Conservation (phyloP, 257 asterid species). For the Plantago elongata region DNA sequence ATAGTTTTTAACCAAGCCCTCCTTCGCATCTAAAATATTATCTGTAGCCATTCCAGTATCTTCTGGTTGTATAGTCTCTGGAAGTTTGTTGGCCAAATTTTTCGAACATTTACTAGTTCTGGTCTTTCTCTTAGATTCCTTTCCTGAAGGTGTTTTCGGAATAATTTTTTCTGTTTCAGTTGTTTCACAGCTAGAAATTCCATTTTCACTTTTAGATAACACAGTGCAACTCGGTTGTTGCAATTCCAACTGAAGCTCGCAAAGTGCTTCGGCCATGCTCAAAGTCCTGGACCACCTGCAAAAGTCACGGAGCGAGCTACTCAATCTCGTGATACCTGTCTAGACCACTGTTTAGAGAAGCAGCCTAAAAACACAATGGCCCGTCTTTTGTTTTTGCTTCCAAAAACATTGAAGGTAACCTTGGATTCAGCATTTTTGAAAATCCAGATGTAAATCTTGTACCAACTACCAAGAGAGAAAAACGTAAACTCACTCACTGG, state of each 20-base stretch:
- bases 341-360: too few relatives aligned
- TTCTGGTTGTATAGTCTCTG: slow-evolving; percentile 20
- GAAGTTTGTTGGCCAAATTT: slow-evolving; percentile 22
- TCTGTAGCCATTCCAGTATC: slow-evolving; percentile 17
- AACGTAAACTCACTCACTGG: slow-evolving; percentile 59
- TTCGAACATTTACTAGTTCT: slow-evolving; percentile 20
- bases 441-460: too few relatives aligned
- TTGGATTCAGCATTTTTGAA: too few relatives aligned
- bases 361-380: too few relatives aligned
- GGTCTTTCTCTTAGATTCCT: slow-evolving; percentile 42
- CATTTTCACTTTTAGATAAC: slow-evolving; percentile 15
- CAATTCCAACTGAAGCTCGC: slow-evolving; percentile 73
- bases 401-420: too few relatives aligned
- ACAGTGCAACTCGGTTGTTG: slow-evolving; percentile 23
- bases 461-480: neutral
- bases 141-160: slow-evolving; percentile 59
- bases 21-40: slow-evolving; percentile 17
- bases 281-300: slow-evolving; percentile 83
- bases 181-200: slow-evolving; percentile 19
- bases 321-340: too few relatives aligned
- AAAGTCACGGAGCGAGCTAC: slow-evolving; percentile 6
- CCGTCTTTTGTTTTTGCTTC: too few relatives aligned
- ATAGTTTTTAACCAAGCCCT: slow-evolving; percentile 14
- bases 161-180: slow-evolving; percentile 23
- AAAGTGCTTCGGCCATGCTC: slow-evolving; percentile 77